Percentiles rank a stretch among this genome's conserved stretches.
Conservation (phyloP, 768 basidiomycete genomes). For the Auricularia cornea region DNA sequence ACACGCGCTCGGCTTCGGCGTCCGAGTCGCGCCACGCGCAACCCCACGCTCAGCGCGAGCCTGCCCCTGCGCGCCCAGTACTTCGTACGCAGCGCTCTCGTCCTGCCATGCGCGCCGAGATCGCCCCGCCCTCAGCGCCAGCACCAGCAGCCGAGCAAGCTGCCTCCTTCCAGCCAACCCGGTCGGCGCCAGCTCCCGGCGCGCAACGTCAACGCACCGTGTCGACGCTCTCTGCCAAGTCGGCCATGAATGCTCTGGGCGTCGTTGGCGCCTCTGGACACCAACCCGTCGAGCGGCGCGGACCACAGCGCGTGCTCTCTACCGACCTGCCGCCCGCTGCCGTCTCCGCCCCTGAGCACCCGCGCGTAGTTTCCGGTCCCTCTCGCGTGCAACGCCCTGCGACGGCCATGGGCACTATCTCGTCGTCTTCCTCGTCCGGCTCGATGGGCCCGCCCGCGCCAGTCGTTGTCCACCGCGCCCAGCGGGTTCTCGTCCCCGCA, state of each 20-base stretch:
- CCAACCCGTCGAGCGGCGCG: neutral
- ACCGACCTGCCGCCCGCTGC: neutral
- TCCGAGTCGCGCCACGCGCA: neutral
- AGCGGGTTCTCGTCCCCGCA: neutral
- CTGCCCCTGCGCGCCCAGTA: neutral
- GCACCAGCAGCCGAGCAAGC: neutral
- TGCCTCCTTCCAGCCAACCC: neutral
- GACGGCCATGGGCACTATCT: neutral
- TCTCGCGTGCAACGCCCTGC: neutral
- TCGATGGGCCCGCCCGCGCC: neutral
- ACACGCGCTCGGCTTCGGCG: neutral
- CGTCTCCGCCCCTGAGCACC: neutral
- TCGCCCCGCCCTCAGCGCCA: neutral
- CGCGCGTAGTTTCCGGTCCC: neutral
- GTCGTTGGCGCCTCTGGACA: neutral
- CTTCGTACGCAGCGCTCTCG: neutral
- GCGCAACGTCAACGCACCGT: neutral
- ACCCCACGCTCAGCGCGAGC: neutral
- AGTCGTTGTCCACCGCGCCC: neutral
- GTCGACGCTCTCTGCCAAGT: neutral
- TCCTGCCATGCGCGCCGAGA: neutral
- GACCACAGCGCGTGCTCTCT: neutral
- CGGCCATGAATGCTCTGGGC: neutral
- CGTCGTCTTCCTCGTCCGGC: neutral
- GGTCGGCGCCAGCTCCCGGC: neutral